These are phyloP conservation scores for Jaltomata sinuosa DNA, from an alignment of 257 asterid species.

Conservation along the genomic window DNA sequence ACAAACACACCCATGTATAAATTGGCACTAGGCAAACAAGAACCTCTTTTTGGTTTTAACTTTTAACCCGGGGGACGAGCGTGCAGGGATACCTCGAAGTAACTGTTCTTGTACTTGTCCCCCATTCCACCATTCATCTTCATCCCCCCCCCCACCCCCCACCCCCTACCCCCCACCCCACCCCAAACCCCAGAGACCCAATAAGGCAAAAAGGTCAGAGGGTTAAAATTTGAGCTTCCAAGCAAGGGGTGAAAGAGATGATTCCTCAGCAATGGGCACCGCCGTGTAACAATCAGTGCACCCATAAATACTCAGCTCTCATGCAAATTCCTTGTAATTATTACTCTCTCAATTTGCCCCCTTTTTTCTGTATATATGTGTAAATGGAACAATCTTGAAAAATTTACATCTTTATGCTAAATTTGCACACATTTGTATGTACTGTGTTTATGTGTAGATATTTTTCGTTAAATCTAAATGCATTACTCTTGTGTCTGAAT, in stretches of 20 bases:
- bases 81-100: background rate
- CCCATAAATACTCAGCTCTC: conserved; percentile 66
- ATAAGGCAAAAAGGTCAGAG: background rate
- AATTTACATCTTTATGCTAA: background rate
- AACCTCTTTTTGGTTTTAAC: background rate
- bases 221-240: background rate
- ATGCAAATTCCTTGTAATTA: conserved; percentile 72
- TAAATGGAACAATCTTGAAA: background rate
- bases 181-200: no score
- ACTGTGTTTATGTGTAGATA: background rate
- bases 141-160: no score
- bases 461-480: background rate
- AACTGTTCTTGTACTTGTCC: background rate
- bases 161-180: no score
- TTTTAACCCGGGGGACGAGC: background rate
- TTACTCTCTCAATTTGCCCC: background rate
- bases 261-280: conserved; percentile 71
- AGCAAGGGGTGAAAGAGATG: conserved; percentile 12
- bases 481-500: no score
- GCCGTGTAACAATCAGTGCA: conserved; percentile 80
- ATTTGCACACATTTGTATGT: background rate
- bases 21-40: background rate
- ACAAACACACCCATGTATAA: no score
- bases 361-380: no score
- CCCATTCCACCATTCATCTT: background rate